These are phyloP conservation scores for Xylaria curta DNA, from an alignment of 495 filamentous ascomycete genomes.

Conservation along the genomic window DNA sequence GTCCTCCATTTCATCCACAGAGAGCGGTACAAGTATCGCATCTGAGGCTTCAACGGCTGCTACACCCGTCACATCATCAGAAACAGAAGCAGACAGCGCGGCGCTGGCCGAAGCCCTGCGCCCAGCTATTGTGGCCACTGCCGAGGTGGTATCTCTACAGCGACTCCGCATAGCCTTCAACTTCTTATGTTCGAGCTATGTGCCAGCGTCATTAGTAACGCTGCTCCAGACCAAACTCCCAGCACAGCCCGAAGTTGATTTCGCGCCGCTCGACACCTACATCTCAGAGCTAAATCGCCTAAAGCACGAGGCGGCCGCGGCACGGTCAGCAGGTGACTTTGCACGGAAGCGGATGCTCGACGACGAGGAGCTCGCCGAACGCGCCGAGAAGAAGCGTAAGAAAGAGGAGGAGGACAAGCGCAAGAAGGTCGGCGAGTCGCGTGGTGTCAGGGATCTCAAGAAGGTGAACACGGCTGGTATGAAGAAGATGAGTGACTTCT, in stretches of 20 bases:
- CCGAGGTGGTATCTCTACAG: slow-evolving; percentile 65
- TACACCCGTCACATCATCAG: slow-evolving; percentile 45
- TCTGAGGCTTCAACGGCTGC: slow-evolving; percentile 53
- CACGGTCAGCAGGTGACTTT: slow-evolving; percentile 73
- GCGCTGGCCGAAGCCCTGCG: slow-evolving; percentile 34
- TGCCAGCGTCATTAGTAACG: slow-evolving; percentile 59
- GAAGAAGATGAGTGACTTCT: slow-evolving; percentile 97
- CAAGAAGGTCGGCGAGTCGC: slow-evolving; percentile 72
- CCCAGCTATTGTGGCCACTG: slow-evolving; percentile 55
- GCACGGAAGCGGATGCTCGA: slow-evolving; percentile 71
- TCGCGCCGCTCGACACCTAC: slow-evolving; percentile 70
- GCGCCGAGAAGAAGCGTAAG: slow-evolving; percentile 78
- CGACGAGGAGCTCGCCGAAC: slow-evolving; percentile 77
- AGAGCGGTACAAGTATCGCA: slow-evolving; percentile 45
- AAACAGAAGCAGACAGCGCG: slow-evolving; percentile 24
- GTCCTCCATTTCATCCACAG: slow-evolving; percentile 42
- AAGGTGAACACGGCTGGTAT: slow-evolving; percentile 92
- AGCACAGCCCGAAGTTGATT: slow-evolving; percentile 56
- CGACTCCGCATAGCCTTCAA: slow-evolving; percentile 74
- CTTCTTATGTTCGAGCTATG: slow-evolving; percentile 78
- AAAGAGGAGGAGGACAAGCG: slow-evolving; percentile 67
- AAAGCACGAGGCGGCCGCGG: slow-evolving; percentile 69
- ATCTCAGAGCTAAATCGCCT: slow-evolving; percentile 68
- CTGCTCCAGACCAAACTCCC: slow-evolving; percentile 57
- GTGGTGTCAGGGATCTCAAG: slow-evolving; percentile 75